A percentile compares a stretch with the other conserved stretches of the same genome.
Evolutionary conservation across 2,329 filamentous ascomycete genomes (phyloP).

Genomic region (Didymella glomerata): DNA sequence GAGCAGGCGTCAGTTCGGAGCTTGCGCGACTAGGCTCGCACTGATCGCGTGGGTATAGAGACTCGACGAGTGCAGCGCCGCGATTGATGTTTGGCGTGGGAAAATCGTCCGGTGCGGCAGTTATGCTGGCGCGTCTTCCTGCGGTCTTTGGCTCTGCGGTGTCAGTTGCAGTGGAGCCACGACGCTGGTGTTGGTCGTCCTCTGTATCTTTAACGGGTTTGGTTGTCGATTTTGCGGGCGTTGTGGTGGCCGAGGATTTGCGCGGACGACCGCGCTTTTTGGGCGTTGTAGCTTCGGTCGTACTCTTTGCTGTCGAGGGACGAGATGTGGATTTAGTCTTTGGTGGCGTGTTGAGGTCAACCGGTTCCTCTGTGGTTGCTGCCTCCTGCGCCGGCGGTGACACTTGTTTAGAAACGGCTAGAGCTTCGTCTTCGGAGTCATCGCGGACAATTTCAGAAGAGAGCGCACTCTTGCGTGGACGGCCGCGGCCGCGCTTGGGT

Average conservation of each 20-base stretch:
- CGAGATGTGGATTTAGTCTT: constrained; percentile 5
- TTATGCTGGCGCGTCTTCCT: not conserved
- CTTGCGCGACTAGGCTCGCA: not conserved
- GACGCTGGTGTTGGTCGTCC: not conserved
- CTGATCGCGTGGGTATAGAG: constrained; percentile 7
- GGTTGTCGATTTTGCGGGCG: constrained; percentile 1
- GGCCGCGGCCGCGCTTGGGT: constrained; percentile 22
- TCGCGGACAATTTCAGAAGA: constrained; percentile 32
- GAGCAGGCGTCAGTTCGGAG: not conserved
- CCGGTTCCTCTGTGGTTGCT: not conserved
- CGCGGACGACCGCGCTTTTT: constrained; percentile 29
- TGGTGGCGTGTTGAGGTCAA: constrained; percentile 1
- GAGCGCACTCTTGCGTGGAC: constrained; percentile 30
- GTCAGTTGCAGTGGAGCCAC: not conserved
- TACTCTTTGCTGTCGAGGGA: constrained; percentile 12
- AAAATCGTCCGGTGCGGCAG: not conserved
- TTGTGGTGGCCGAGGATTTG: constrained; percentile 19
- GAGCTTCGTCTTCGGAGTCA: constrained; percentile 26
- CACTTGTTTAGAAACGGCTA: not conserved
- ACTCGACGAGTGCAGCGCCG: constrained; percentile 15
- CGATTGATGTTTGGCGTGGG: not conserved
- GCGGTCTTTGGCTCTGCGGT: constrained; percentile 1
- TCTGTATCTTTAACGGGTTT: not conserved
- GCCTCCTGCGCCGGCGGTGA: not conserved
- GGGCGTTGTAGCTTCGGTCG: constrained; percentile 2